phyloP scores from a whole-genome alignment of 2,329 filamentous ascomycete species.

The Penicillium sclerotiorum region DNA sequence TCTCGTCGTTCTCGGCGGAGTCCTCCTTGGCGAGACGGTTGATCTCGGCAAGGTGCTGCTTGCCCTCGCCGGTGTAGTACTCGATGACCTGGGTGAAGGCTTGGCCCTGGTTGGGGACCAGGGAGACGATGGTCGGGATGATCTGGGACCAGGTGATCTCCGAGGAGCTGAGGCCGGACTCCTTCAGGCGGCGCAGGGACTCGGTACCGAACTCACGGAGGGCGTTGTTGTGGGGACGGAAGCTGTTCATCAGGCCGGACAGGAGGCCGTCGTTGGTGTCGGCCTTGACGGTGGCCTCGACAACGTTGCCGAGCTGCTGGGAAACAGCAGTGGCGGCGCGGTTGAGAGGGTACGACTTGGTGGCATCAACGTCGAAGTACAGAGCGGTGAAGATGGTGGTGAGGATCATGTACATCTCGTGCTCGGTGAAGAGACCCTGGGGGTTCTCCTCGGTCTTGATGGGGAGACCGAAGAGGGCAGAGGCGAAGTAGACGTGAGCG shows the following conservation, averaged over 20 bases:
- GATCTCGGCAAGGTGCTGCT: conserved; percentile 61
- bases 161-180: conserved; percentile 62
- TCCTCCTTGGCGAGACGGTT: conserved; percentile 61
- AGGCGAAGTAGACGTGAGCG: conserved; percentile 58
- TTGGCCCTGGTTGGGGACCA: conserved; percentile 72
- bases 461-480: conserved; percentile 58
- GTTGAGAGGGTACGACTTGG: conserved; percentile 66
- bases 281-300: conserved; percentile 68
- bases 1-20: conserved; percentile 60
- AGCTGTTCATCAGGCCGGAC: conserved; percentile 52
- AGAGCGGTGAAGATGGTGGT: conserved; percentile 67
- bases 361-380: conserved; percentile 67
- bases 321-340: conserved; percentile 61
- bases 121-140: conserved; percentile 66
- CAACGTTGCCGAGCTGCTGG: conserved; percentile 60
- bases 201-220: conserved; percentile 67
- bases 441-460: conserved; percentile 57
- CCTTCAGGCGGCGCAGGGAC: conserved; percentile 66
- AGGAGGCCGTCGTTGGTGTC: conserved; percentile 60
- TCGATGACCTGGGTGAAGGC: conserved; percentile 73
- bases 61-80: conserved; percentile 66
- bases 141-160: conserved; percentile 74
- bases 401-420: conserved; percentile 63
- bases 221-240: conserved; percentile 55
- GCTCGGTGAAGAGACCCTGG: conserved; percentile 57